A percentile compares a stretch with the other conserved stretches of the same genome.
Evolutionary conservation across 1,139 yeast species (phyloP).

Genomic region (Casaregolazyma lundiana): DNA sequence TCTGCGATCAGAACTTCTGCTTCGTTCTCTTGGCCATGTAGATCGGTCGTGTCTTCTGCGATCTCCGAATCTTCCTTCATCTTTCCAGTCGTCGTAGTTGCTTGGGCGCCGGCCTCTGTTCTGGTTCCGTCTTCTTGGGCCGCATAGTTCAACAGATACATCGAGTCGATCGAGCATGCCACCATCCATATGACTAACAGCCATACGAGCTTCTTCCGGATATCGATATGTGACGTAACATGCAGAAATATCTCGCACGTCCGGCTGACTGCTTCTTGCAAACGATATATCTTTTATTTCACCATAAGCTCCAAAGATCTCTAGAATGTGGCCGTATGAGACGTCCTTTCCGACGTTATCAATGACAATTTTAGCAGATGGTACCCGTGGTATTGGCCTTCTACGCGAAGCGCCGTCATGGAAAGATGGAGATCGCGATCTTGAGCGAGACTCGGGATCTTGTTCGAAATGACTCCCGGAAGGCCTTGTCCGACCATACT

Average conservation of each 20-base stretch:
- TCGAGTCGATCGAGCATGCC: constrained; percentile 26
- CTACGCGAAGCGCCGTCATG: neutral
- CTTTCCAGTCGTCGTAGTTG: neutral
- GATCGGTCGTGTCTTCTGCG: neutral
- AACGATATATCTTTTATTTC: constrained; percentile 21
- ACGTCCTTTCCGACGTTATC: constrained; percentile 22
- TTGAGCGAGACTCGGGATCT: constrained; percentile 15
- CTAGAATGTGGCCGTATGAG: constrained; percentile 22
- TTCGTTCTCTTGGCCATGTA: constrained; percentile 3
- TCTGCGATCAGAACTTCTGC: constrained; percentile 1
- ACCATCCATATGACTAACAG: constrained; percentile 24
- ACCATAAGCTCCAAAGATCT: constrained; percentile 28
- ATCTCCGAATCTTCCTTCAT: neutral
- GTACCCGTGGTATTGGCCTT: neutral
- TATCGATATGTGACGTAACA: constrained; percentile 20
- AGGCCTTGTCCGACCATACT: neutral
- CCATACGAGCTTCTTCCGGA: constrained; percentile 24
- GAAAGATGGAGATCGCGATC: constrained; percentile 13
- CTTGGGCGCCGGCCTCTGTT: constrained; percentile 1
- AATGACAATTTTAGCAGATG: constrained; percentile 18
- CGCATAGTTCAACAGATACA: constrained; percentile 17
- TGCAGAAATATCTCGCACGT: constrained; percentile 12
- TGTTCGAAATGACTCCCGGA: neutral
- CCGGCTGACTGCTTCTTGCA: constrained; percentile 10
- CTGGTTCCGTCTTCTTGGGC: neutral